Evolutionary conservation across 176 grass and related monocot genomes (phyloP).

Genomic region (Phragmites australis): DNA sequence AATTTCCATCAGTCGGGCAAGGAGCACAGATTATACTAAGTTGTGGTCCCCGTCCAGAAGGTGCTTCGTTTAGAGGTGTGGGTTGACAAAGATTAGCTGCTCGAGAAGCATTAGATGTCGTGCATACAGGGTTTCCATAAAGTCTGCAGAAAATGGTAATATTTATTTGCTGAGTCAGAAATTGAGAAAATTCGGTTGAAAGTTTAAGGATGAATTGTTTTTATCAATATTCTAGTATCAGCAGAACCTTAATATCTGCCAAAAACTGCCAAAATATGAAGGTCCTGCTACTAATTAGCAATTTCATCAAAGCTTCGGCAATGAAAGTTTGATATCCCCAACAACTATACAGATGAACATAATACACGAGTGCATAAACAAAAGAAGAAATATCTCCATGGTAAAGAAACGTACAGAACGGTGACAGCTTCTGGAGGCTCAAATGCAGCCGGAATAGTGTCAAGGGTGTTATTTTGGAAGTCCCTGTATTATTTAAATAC

Average conservation of each 20-base stretch:
- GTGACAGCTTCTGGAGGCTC: conserved; percentile 57
- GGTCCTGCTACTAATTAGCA: neutral
- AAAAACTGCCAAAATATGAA: too few species aligned
- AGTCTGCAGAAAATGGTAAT: conserved; percentile 58
- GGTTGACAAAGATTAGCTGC: conserved; percentile 54
- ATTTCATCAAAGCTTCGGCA: neutral
- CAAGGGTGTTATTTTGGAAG: conserved; percentile 83
- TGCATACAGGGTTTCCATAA: conserved; percentile 77
- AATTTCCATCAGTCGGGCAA: conserved; percentile 53
- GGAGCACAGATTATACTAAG: conserved; percentile 33
- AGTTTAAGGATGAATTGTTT: neutral
- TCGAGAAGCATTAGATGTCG: conserved; percentile 42
- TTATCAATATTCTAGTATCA: neutral
- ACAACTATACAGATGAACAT: conserved; percentile 2
- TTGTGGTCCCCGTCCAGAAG: conserved; percentile 41
- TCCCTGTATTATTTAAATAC: conserved; percentile 58
- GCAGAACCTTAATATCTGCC: conserved; percentile 3
- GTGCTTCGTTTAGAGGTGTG: conserved; percentile 7
- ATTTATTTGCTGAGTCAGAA: conserved; percentile 10
- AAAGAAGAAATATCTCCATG: conserved; percentile 16
- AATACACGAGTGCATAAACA: neutral
- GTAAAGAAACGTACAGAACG: conserved; percentile 67
- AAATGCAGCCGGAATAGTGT: conserved; percentile 53
- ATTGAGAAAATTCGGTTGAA: conserved; percentile 9
- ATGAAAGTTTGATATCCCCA: conserved; percentile 13